These are phyloP conservation scores for Phialophora expanda DNA, from an alignment of 2,329 filamentous ascomycete species.

Conservation along the genomic window DNA sequence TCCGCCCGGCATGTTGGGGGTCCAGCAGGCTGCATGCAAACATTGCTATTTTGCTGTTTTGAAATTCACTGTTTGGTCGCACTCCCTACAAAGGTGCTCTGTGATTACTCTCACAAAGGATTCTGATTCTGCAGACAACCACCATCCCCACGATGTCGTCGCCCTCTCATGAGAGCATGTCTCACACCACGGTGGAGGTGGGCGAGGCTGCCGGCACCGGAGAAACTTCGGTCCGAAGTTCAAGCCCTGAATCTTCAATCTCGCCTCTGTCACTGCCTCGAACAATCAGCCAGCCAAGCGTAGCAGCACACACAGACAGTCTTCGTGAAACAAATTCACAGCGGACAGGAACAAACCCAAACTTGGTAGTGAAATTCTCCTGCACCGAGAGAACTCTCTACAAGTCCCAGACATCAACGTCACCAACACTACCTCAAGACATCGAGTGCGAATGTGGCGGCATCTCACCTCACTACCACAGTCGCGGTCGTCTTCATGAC, in stretches of 20 bases:
- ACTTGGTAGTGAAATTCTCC: not conserved
- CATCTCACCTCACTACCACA: slow-evolving; percentile 19
- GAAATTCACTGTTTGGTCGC: not conserved
- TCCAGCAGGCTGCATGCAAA: not conserved
- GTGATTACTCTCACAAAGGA: not conserved
- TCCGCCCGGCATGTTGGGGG: not conserved
- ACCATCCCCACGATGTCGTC: not conserved
- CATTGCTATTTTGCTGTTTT: not conserved
- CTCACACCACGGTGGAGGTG: not conserved
- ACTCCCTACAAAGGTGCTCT: not conserved
- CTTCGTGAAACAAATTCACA: not conserved
- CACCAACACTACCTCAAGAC: not conserved
- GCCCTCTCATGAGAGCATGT: not conserved
- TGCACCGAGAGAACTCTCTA: not conserved
- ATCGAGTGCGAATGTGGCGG: slow-evolving; percentile 29
- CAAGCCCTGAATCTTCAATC: slow-evolving; percentile 1
- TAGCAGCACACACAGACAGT: not conserved
- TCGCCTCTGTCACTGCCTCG: not conserved
- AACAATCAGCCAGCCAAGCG: not conserved
- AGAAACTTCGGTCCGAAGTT: not conserved
- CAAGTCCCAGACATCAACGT: not conserved
- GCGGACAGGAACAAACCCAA: not conserved
- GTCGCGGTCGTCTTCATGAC: slow-evolving; percentile 10
- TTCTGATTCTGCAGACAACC: not conserved
- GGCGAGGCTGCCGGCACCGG: not conserved